Percentiles rank a stretch among this genome's conserved stretches.
phyloP scores from a whole-genome alignment of 139 green algal genomes.

The Trebouxia sp. region DNA sequence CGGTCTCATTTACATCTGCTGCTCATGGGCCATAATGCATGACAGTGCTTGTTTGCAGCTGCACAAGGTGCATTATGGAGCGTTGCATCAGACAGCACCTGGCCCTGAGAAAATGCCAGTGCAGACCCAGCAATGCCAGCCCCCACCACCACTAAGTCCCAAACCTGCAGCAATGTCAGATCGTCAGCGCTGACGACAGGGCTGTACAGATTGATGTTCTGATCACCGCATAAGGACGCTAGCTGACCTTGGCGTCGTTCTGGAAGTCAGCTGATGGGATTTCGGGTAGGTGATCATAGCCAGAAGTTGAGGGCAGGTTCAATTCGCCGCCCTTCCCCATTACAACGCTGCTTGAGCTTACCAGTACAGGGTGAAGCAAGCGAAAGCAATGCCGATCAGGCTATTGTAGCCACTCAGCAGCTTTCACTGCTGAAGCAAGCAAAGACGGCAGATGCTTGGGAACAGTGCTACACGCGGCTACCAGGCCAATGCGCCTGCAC shows the following conservation, averaged over 20 bases:
- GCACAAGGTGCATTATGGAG: not conserved
- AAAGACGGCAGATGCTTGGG: no score
- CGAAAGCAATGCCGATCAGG: no score
- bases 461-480: no score
- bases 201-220: not conserved
- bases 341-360: not conserved
- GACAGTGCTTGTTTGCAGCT: not conserved
- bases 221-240: not conserved
- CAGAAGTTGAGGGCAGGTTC: not conserved
- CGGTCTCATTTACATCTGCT: not conserved
- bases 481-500: no score
- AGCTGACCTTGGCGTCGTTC: not conserved
- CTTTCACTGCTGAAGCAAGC: no score
- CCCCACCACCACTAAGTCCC: conserved; percentile 94
- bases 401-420: no score
- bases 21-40: not conserved
- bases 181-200: not conserved
- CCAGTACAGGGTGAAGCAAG: no score
- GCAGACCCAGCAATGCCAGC: conserved; percentile 88
- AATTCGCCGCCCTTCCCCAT: conserved; percentile 13
- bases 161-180: conserved; percentile 57
- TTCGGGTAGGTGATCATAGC: conserved; percentile 8
- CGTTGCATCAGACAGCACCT: conserved; percentile 44
- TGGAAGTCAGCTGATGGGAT: conserved; percentile 26
- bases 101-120: conserved; percentile 85